phyloP scores from a whole-genome alignment of 305 asterid species.

The Coffea humblotiana region DNA sequence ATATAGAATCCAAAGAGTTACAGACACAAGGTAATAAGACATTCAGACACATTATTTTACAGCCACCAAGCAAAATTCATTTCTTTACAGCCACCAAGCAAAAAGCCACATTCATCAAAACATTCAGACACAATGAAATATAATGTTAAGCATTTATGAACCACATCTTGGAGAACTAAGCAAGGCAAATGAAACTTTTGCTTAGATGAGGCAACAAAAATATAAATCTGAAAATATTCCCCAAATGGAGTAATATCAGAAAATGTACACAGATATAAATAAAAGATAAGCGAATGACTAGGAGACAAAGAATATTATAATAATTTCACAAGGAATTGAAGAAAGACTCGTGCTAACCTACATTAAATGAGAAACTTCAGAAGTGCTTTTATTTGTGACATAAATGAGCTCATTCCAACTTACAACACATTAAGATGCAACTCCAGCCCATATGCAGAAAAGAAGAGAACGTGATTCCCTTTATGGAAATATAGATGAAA shows the following conservation, averaged over 20 bases:
- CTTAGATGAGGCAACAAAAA: background rate
- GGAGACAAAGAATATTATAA: no score
- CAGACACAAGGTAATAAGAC: background rate
- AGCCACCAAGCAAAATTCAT: background rate
- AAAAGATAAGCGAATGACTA: background rate
- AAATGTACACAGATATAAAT: background rate
- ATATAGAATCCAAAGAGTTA: background rate
- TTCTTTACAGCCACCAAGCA: background rate
- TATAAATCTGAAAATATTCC: background rate
- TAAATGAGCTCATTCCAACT: background rate
- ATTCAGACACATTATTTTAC: background rate
- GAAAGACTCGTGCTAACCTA: background rate
- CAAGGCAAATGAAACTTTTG: background rate
- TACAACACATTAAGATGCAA: background rate
- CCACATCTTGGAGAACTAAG: background rate
- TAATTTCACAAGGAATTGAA: no score
- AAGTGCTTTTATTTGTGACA: background rate
- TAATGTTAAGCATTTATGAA: background rate
- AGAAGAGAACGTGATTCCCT: background rate
- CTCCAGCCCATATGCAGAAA: background rate
- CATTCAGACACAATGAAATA: background rate
- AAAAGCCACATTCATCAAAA: background rate
- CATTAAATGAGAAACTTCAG: background rate
- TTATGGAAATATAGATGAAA: background rate
- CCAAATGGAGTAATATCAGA: background rate